Evolutionary conservation across 2,329 filamentous ascomycete species (phyloP), one percentile per base, ranked within the genome.

Genomic region (Metarhizium album): DNA sequence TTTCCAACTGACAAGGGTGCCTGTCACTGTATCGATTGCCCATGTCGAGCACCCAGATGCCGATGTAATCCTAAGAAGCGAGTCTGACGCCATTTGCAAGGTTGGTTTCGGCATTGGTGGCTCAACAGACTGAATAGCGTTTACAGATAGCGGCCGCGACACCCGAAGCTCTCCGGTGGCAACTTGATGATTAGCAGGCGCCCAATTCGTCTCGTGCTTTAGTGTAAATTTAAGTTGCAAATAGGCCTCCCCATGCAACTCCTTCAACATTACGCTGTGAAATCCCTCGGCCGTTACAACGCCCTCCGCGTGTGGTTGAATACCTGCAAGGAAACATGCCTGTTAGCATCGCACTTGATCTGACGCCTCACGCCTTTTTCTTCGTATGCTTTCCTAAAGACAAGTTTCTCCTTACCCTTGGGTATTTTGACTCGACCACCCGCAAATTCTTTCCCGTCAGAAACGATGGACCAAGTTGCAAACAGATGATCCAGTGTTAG

Each of bases 101-200:
- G 58, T 60, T n/a, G 59, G 37, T 60, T 54, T 42, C 42, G 57
- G 27, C 54, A 59, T 24, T 48, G 57, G 37, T 29, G 51, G 40
- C 42, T 58, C 53, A 14, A 53, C 31, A 1, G 54, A 40, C 13
- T 55, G 50, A 2, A 60, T 52, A 2, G 59, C 49, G 1, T 60
- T 49, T 33, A 71, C 55, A 9, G 65, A 59, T 4, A 50, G 50
- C 0, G 69, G 64, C 6, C 61, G 63, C 27, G 58, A 62, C n/a
- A 78, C 61, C 5, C 62, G 67, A 1, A 77, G 48, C 54, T 78
- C 69, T 18, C 71, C 73, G 48, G 73, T 75, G 5, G 78, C 75
- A 31, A 82, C 67, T 40, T 75, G 67, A 50, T 79, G 74, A 5
- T 75, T 70, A 0, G 71, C 65, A 1, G 70, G 53, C 45, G 73